Conservation (phyloP, 345 rosid species). For the Eutrema heterophyllum region DNA sequence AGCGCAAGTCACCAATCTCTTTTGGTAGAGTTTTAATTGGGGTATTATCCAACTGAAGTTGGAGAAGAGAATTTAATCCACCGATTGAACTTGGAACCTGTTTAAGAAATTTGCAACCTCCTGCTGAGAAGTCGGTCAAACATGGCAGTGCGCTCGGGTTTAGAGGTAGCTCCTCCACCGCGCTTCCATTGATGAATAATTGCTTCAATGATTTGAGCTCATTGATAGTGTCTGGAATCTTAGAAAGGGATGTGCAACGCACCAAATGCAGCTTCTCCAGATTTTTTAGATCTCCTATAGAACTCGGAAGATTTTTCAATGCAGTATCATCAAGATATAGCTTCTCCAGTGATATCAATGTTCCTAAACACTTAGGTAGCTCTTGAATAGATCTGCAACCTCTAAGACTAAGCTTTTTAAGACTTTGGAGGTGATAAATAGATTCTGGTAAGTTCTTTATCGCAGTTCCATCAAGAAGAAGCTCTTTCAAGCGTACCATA, state of each 20-base stretch:
- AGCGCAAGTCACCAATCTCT: conserved; percentile 4
- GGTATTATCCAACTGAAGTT: conserved; percentile 15
- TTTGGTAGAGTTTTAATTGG: conserved; percentile 20
- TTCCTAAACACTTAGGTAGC: conserved; percentile 2
- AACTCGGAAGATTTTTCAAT: conserved; percentile 16
- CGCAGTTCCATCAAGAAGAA: conserved; percentile 27
- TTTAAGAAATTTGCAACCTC: conserved; percentile 5
- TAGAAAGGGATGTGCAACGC: conserved; percentile 8
- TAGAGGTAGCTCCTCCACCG: conserved; percentile 13
- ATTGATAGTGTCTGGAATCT: conserved; percentile 14
- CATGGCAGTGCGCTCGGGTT: neutral
- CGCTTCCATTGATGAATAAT: conserved; percentile 16
- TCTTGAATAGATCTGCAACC: conserved; percentile 13
- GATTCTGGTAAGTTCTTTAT: conserved; percentile 22
- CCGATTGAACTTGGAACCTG: conserved; percentile 22
- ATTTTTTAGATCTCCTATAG: conserved; percentile 3
- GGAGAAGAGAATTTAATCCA: conserved; percentile 17
- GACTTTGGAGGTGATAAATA: neutral
- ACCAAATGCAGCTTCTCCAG: conserved; percentile 20
- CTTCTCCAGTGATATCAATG: conserved; percentile 16
- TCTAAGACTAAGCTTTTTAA: conserved; percentile 16
- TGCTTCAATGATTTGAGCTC: conserved; percentile 19
- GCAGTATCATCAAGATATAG: conserved; percentile 12
- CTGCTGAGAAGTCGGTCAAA: conserved; percentile 20
- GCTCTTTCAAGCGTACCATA: conserved; percentile 22